Percentiles rank a stretch among this genome's conserved stretches.
These are phyloP conservation scores for Xerocomus potaroensis DNA, from an alignment of 768 basidiomycete species.

Conservation along the genomic window DNA sequence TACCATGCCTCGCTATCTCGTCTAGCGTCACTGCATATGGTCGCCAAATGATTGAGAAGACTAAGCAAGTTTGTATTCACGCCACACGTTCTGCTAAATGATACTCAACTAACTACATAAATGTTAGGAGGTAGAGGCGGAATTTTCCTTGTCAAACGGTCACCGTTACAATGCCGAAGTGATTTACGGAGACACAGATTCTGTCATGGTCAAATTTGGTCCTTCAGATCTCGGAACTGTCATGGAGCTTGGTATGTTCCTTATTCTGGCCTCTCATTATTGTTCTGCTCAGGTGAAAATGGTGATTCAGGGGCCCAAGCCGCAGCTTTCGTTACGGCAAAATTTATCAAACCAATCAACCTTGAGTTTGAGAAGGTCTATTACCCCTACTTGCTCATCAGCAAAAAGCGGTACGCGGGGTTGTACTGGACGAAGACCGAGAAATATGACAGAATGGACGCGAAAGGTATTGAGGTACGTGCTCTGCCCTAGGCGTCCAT, in stretches of 20 bases:
- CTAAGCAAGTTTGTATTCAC: conserved; percentile 60
- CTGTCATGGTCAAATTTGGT: conserved; percentile 98
- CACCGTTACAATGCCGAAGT: conserved; percentile 85
- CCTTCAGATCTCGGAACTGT: conserved; percentile 80
- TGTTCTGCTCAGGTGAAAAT: not conserved
- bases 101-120: not conserved
- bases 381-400: conserved; percentile 96
- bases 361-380: conserved; percentile 99
- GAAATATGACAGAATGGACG: conserved; percentile 99
- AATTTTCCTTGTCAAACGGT: conserved; percentile 83
- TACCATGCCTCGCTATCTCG: conserved; percentile 94
- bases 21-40: conserved; percentile 95
- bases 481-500: not conserved
- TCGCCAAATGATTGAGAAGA: conserved; percentile 98
- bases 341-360: conserved; percentile 95
- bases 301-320: conserved; percentile 73
- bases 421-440: conserved; percentile 96
- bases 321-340: conserved; percentile 82
- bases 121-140: conserved; percentile 75
- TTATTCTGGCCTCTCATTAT: not conserved
- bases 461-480: conserved; percentile 95
- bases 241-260: conserved; percentile 77
- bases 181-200: conserved; percentile 99
- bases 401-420: conserved; percentile 97
- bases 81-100: not conserved